These are phyloP conservation scores for Sporodiniella umbellata DNA, from an alignment of 371 early-diverging fungal genomes.

Conservation along the genomic window DNA sequence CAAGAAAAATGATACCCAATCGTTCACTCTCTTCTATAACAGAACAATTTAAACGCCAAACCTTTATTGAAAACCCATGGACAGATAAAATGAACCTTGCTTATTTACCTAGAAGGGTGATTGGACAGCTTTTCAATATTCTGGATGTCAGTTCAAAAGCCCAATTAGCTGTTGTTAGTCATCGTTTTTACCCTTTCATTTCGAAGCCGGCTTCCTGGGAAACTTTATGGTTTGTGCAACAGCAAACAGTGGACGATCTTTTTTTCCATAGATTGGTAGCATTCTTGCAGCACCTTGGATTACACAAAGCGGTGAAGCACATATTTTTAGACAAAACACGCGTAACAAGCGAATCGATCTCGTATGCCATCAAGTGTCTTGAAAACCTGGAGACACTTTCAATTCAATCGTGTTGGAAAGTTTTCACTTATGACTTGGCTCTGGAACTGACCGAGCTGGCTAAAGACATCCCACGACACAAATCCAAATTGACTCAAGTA, in stretches of 20 bases:
- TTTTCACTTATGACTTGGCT: slow-evolving; percentile 14
- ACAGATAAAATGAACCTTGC: slow-evolving; percentile 1
- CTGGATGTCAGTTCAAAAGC: slow-evolving; percentile 25
- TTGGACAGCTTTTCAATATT: slow-evolving; percentile 3
- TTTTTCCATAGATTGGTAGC: slow-evolving; percentile 8
- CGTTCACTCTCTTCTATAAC: slow-evolving; percentile 25
- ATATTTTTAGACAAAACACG: slow-evolving; percentile 5
- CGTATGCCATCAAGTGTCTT: slow-evolving; percentile 11
- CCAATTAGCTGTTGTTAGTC: slow-evolving; percentile 8
- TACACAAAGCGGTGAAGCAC: slow-evolving; percentile 5
- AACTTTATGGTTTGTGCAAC: slow-evolving; percentile 8
- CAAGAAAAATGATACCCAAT: slow-evolving; percentile 18
- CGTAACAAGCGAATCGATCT: slow-evolving; percentile 5
- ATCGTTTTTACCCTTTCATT: slow-evolving; percentile 7
- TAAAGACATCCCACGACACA: neutral
- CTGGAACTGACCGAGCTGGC: slow-evolving; percentile 4
- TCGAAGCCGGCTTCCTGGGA: slow-evolving; percentile 20
- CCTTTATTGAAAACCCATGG: neutral
- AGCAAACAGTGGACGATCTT: slow-evolving; percentile 8
- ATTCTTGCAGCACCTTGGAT: slow-evolving; percentile 5
- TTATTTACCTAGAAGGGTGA: slow-evolving; percentile 4
- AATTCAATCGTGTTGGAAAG: slow-evolving; percentile 15
- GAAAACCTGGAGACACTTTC: slow-evolving; percentile 14
- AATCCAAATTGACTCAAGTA: slow-evolving; percentile 6
- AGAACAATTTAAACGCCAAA: slow-evolving; percentile 16